These are phyloP conservation scores for Gaertneriomyces sp. DNA, from an alignment of 192 early-diverging fungal species.

Conservation along the genomic window DNA sequence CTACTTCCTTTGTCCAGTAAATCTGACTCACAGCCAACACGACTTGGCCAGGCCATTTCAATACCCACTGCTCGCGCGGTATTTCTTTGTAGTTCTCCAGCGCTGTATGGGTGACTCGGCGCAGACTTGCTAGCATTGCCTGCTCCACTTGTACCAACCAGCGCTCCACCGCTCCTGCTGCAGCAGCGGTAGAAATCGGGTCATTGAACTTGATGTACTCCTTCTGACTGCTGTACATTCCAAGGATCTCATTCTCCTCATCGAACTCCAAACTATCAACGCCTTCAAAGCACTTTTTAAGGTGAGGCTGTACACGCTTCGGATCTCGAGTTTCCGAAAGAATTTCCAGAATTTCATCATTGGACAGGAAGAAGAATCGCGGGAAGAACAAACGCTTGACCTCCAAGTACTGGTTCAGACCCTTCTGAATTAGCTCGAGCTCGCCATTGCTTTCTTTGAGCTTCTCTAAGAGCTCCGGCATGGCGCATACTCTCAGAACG, in stretches of 20 bases:
- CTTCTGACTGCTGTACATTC: slow-evolving; percentile 59
- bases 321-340: slow-evolving; percentile 60
- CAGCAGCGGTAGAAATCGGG: slow-evolving; percentile 46
- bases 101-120: slow-evolving; percentile 38
- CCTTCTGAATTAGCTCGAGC: slow-evolving; percentile 62
- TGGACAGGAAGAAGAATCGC: slow-evolving; percentile 61
- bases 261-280: slow-evolving; percentile 59
- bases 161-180: slow-evolving; percentile 54
- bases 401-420: slow-evolving; percentile 60
- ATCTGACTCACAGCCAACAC: slow-evolving; percentile 57
- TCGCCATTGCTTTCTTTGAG: slow-evolving; percentile 55
- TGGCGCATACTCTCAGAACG: slow-evolving; percentile 50
- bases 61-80: slow-evolving; percentile 54
- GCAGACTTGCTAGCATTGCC: slow-evolving; percentile 50
- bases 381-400: slow-evolving; percentile 58
- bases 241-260: slow-evolving; percentile 49
- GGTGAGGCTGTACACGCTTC: slow-evolving; percentile 56
- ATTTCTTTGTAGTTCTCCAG: slow-evolving; percentile 43
- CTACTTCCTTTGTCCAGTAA: slow-evolving; percentile 61
- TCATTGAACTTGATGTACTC: slow-evolving; percentile 51
- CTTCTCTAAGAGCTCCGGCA: slow-evolving; percentile 48
- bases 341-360: slow-evolving; percentile 65
- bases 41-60: slow-evolving; percentile 62
- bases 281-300: slow-evolving; percentile 64
- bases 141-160: slow-evolving; percentile 59